Base-by-base conservation (phyloP, 2,329 filamentous ascomycete species). In the Talaromyces sp. region DNA sequence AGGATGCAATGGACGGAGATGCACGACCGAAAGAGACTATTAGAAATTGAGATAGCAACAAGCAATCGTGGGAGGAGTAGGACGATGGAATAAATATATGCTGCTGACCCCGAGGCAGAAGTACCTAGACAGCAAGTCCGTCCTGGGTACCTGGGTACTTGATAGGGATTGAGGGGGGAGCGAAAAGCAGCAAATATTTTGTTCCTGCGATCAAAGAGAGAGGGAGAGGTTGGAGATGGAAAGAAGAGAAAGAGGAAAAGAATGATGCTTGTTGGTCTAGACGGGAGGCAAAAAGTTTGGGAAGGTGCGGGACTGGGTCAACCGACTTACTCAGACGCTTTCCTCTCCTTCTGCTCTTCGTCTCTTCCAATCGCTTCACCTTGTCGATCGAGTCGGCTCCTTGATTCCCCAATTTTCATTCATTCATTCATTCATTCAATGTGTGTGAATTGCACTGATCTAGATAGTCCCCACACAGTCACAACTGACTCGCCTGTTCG, bases 21-120 rank as follows among this genome's bases (percentile, higher is more conserved):
- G 59, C 22, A 28, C 55, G 40, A 51, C 25, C 9, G 53, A 52
- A 60, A 60, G 36, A 52, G 55, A 60, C 25, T 39, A 63, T 59
- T 63, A 62, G 58, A 58, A 60, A 57, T 54, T 59, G 61, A 60
- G 43, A 35, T 33, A 53, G 37, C 11, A 36, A 50, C 22, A 61
- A 55, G 36, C 28, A 37, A 41, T 37, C 33, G 45, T 13, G 17
- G 35, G 13, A 41, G 33, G 46, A 39, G 35, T 21, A 15, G 17
- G 31, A 22, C 22, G 21, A 46, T n/a, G n/a, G 54, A 31, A 48
- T n/a, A 33, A 37, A 36, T 41, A 53, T 25, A 57, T 41, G 50
- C 48, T 45, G 56, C 48, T 10, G 7, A 33, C 31, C 46, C 41
- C 31, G 9, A 13, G 25, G 39, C 35, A 50, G 36, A 22, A n/a